Base-by-base conservation (phyloP, 2,329 filamentous ascomycete genomes). In the Albophoma yamanashiensis region DNA sequence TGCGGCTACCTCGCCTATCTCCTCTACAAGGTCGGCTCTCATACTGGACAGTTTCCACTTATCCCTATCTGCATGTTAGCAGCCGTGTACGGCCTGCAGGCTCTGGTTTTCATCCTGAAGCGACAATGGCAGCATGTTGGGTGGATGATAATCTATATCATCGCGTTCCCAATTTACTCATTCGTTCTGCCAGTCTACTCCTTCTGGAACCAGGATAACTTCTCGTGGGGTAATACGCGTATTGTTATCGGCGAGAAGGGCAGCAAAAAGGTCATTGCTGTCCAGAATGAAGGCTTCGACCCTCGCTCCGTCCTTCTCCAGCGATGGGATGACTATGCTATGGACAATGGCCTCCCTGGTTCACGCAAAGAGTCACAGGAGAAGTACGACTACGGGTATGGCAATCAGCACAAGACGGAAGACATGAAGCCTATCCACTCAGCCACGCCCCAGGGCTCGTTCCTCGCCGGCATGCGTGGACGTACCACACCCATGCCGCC, bases 151-250 rank as follows among this genome's bases (percentile, higher is more conserved):
- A 97, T 99, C 71, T 99, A 99, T 76, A 82, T 99, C 64, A 67
- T 95, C n/a, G 94, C 94, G 2, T 97, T 89, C 79, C 94, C 94
- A 0, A 89, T 99, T 67, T 97, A 93, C 79, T 94, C 89, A 4
- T 90, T 97, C 68, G 71, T 95, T 64, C 83, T 99, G 15, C 94
- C 94, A 0, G 78, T 99, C 64, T 99, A 97, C 79, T 96, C 93
- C 0, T 99, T 99, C 87, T 99, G 94, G 94, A 96, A 97, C 76
- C 92, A 97, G 74, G 94, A 99, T 75, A 93, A 99, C 77, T 99
- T 99, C 81, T 88, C 88, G 2, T 99, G 94, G 94, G 94, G 94
- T 82, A 97, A 94, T 78, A 99, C 94, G 1, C 92, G 94, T 83
- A 86, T 99, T 65, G 94, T 99, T 66, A 89, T 97, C 65, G 93